These are phyloP conservation scores for Fusarium humuli DNA, from an alignment of 2,329 filamentous ascomycete genomes.

Conservation along the genomic window DNA sequence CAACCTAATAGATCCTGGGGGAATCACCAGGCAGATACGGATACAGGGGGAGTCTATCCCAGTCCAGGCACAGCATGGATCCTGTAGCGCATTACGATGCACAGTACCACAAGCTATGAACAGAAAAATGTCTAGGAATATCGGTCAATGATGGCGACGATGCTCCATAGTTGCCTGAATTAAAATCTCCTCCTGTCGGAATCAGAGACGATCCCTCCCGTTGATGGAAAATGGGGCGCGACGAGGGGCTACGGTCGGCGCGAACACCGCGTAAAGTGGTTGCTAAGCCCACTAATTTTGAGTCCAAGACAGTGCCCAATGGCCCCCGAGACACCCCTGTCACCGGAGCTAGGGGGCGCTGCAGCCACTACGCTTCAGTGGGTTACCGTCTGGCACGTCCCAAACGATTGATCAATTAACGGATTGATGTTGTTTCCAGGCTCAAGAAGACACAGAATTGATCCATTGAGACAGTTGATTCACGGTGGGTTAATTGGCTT, in stretches of 20 bases:
- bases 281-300: constrained; percentile 42
- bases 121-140: constrained; percentile 37
- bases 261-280: constrained; percentile 49
- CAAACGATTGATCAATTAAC: constrained; percentile 25
- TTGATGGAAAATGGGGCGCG: constrained; percentile 45
- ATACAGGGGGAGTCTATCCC: constrained; percentile 36
- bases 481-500: not conserved
- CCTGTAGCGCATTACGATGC: constrained; percentile 13
- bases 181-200: constrained; percentile 38
- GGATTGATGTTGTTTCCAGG: constrained; percentile 12
- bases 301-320: constrained; percentile 36
- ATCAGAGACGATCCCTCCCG: constrained; percentile 40
- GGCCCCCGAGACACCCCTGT: constrained; percentile 27
- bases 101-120: constrained; percentile 14
- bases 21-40: constrained; percentile 38
- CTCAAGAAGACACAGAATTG: constrained; percentile 6
- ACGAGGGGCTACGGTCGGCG: constrained; percentile 44
- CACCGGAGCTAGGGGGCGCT: constrained; percentile 31
- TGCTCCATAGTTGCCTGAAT: constrained; percentile 51
- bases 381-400: constrained; percentile 30
- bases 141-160: constrained; percentile 38
- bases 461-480: constrained; percentile 29
- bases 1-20: constrained; percentile 23
- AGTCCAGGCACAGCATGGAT: constrained; percentile 36
- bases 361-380: constrained; percentile 38